These are phyloP conservation scores for Cornus suecica DNA, from an alignment of 148 eudicot species.

Conservation along the genomic window DNA sequence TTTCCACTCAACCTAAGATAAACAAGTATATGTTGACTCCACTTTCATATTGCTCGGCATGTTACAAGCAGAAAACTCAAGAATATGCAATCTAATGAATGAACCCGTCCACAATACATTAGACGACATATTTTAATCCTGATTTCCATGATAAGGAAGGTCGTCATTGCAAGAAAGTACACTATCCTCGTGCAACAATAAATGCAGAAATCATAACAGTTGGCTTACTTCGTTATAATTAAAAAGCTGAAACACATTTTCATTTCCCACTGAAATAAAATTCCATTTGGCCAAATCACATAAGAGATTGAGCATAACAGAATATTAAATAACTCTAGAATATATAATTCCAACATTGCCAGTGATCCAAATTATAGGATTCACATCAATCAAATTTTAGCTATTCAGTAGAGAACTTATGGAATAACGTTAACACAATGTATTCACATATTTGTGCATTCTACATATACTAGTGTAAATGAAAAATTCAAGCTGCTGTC, in stretches of 20 bases:
- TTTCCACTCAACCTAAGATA: no score
- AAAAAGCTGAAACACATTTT: slow-evolving; percentile 1
- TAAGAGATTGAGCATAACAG: neutral
- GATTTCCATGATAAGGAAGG: neutral
- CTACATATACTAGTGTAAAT: neutral
- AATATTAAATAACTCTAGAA: neutral
- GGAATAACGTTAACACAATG: neutral
- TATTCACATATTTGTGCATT: no score
- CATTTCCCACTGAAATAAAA: neutral
- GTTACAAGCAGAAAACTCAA: neutral
- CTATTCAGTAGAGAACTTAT: neutral
- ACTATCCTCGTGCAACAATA: neutral
- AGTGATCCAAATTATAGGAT: neutral
- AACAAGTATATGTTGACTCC: neutral
- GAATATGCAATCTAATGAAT: neutral
- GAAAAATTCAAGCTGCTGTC: neutral
- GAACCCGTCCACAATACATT: neutral
- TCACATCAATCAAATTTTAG: neutral
- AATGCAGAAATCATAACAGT: neutral
- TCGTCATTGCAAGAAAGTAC: neutral
- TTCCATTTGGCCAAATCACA: neutral
- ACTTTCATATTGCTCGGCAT: neutral
- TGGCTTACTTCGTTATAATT: no score
- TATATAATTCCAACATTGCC: neutral
- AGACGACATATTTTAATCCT: neutral